These are phyloP conservation scores for Coelastrella sp. DNA, from an alignment of 139 green algal species.

Conservation along the genomic window DNA sequence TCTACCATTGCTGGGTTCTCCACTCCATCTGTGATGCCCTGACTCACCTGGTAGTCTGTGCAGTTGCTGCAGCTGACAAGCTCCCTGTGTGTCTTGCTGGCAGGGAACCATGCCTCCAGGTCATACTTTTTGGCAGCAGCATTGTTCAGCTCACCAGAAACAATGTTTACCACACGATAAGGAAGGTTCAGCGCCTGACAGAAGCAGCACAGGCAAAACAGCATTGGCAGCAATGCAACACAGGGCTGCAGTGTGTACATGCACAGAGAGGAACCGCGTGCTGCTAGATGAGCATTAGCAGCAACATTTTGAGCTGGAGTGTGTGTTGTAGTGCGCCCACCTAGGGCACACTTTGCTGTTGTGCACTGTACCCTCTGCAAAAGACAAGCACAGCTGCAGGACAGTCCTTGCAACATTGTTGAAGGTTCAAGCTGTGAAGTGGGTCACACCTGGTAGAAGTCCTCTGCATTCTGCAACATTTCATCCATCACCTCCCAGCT, in stretches of 20 bases:
- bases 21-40: background rate
- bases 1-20: background rate
- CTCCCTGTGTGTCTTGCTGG: constrained; percentile 90
- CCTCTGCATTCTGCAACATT: constrained; percentile 94
- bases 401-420: too few species aligned
- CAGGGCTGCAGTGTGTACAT: too few species aligned
- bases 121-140: constrained; percentile 99
- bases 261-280: too few species aligned
- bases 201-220: background rate
- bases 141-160: constrained; percentile 97
- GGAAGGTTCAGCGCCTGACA: background rate
- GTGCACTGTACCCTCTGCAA: too few species aligned
- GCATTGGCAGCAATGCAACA: background rate
- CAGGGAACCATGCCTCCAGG: constrained; percentile 99
- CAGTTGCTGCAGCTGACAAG: constrained; percentile 99
- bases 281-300: too few species aligned
- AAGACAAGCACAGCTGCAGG: too few species aligned
- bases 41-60: constrained; percentile 60
- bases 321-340: too few species aligned
- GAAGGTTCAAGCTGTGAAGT: too few species aligned
- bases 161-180: constrained; percentile 90
- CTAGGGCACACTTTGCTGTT: too few species aligned
- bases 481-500: constrained; percentile 96
- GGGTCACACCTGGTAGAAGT: constrained; percentile 74
- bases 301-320: too few species aligned